A percentile compares a stretch with the other conserved stretches of the same genome.
These are phyloP conservation scores for Boletus vinaceobasis DNA, from an alignment of 768 basidiomycete genomes.

Conservation along the genomic window DNA sequence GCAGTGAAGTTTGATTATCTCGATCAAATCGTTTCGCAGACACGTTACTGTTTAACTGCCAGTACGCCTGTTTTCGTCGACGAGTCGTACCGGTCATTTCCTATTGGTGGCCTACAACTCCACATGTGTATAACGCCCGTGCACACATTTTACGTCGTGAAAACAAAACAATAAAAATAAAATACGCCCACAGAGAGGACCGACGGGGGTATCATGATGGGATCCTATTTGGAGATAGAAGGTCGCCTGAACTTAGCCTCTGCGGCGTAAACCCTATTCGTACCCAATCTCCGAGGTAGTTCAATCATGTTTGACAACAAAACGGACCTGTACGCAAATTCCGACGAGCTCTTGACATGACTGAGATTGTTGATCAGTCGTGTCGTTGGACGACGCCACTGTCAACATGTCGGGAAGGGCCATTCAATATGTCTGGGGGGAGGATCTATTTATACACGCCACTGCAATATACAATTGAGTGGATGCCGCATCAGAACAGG, in stretches of 20 bases:
- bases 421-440: slow-evolving; percentile 6
- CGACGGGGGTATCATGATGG: slow-evolving; percentile 10
- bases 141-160: slow-evolving; percentile 25
- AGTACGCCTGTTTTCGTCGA: not conserved
- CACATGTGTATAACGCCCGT: not conserved
- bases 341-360: slow-evolving; percentile 17
- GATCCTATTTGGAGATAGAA: slow-evolving; percentile 25
- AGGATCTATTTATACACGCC: slow-evolving; percentile 20
- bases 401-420: slow-evolving; percentile 17
- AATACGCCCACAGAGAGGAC: slow-evolving; percentile 1
- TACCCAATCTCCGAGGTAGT: slow-evolving; percentile 24
- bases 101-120: slow-evolving; percentile 4
- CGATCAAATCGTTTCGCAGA: slow-evolving; percentile 2
- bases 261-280: slow-evolving; percentile 24
- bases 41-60: slow-evolving; percentile 1
- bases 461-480: slow-evolving; percentile 8
- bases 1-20: slow-evolving; percentile 6
- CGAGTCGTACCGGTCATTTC: not conserved
- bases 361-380: slow-evolving; percentile 14
- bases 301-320: slow-evolving; percentile 17
- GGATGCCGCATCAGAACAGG: slow-evolving; percentile 8
- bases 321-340: slow-evolving; percentile 19
- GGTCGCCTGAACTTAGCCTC: slow-evolving; percentile 10
- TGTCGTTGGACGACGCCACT: slow-evolving; percentile 22
- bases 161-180: not conserved